Conservation (phyloP, 2,329 filamentous ascomycete genomes). For the Alternaria viburni region DNA sequence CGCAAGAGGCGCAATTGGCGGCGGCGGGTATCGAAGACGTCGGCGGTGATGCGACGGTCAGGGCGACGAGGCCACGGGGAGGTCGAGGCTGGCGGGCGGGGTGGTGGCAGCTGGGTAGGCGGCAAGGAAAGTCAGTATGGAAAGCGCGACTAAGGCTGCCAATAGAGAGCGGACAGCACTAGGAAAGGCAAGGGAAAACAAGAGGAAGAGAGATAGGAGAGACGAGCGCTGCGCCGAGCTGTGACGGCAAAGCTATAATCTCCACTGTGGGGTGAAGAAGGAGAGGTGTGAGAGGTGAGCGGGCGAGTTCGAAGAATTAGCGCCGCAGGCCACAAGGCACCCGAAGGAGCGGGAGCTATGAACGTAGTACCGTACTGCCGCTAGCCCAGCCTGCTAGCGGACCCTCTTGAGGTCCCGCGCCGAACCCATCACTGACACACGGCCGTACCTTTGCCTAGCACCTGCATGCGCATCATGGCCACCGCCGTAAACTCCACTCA, state of each 20-base stretch:
- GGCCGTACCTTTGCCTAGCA: background rate
- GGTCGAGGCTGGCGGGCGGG: conserved; percentile 22
- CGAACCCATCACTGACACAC: background rate
- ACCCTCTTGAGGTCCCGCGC: background rate
- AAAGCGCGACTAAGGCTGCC: conserved; percentile 36
- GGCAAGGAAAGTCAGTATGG: conserved; percentile 38
- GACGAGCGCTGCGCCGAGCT: conserved; percentile 45
- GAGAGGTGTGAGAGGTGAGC: conserved; percentile 31
- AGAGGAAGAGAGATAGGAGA: conserved; percentile 45
- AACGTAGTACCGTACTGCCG: background rate
- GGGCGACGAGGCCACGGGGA: conserved; percentile 18
- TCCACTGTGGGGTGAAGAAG: conserved; percentile 46
- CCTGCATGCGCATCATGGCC: conserved; percentile 16
- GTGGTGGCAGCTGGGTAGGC: conserved; percentile 28
- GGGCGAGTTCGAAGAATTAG: conserved; percentile 33
- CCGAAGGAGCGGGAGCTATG: conserved; percentile 21
- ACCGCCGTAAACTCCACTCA: conserved; percentile 18
- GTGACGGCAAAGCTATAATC: conserved; percentile 39
- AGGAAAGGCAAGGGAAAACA: conserved; percentile 48
- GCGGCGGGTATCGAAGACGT: conserved; percentile 2
- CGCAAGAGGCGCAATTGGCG: conserved; percentile 17
- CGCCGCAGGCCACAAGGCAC: conserved; percentile 25
- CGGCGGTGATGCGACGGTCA: conserved; percentile 14
- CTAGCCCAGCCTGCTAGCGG: background rate
- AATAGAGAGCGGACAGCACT: conserved; percentile 37